Base-by-base conservation (phyloP, 306 rosid genomes). In the Vachellia pachyceras region DNA sequence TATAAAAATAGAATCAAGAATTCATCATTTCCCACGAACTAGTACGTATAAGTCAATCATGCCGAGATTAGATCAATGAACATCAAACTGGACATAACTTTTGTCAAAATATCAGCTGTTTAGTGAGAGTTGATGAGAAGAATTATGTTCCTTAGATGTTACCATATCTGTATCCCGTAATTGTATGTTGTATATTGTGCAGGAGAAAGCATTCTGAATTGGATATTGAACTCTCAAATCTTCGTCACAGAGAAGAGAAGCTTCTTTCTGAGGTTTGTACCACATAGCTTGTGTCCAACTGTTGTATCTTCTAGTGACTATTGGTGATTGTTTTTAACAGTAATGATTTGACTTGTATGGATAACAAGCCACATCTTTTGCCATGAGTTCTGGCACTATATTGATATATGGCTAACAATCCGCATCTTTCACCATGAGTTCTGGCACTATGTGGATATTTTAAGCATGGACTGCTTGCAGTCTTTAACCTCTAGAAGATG, bases 171-270 rank as follows among this genome's bases (percentile, higher is more conserved):
- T 73, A 36, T 81, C 55, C 75, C 18, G 5, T 67, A 63, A 57
- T 44, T 63, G 63, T 67, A 54, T 61, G 33, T 25, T 0, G 4
- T 75, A 55, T 77, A 46, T 82, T 81, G 77, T 67, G 72, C 96
- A 95, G 99, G 97, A 91, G 97, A 87, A 95, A 95, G 83, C 96
- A 95, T 87, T 89, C 93, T 10, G 99, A 95, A 79, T 82, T 95
- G 90, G 89, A 70, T 22, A 94, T 92, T 80, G 99, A 95, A 80
- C 90, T 95, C 79, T 95, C 98, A 29, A 90, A 90, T 90, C 95
- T 92, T 81, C 90, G 90, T 85, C 89, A 85, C 80, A 89, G 89
- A 81, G 99, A 93, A 81, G 94, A 93, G 79, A 95, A 91, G 77
- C 84, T 95, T 82, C 83, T 91, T 61, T 90, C 97, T 52, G 96